These are phyloP conservation scores for Blastobotrys peoriensis DNA, from an alignment of 805 yeast species.

Conservation along the genomic window DNA sequence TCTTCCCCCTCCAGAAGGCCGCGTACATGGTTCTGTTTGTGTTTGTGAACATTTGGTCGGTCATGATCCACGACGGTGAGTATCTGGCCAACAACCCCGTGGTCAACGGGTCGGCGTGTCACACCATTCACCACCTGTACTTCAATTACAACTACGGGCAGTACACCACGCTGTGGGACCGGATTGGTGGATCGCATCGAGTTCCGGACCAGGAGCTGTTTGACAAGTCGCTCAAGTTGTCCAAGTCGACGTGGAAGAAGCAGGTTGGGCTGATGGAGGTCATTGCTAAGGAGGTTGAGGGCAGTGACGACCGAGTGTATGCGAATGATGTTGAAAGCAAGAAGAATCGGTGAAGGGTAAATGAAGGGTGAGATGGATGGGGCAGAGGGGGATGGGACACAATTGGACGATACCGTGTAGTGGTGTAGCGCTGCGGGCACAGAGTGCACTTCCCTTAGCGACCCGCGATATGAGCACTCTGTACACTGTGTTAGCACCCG, in stretches of 20 bases:
- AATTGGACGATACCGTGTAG: too few relatives aligned
- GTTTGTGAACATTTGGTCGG: slow-evolving; percentile 96
- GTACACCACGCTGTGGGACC: slow-evolving; percentile 97
- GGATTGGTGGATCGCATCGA: slow-evolving; percentile 90
- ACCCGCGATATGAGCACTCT: too few relatives aligned
- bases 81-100: slow-evolving; percentile 89
- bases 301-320: slow-evolving; percentile 68
- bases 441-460: too few relatives aligned
- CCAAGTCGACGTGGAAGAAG: slow-evolving; percentile 56
- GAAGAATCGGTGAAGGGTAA: slow-evolving; percentile 3
- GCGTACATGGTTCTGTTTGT: slow-evolving; percentile 77
- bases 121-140: slow-evolving; percentile 92
- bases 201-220: slow-evolving; percentile 85
- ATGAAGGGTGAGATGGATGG: too few relatives aligned
- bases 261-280: slow-evolving; percentile 72
- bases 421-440: too few relatives aligned
- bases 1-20: slow-evolving; percentile 88
- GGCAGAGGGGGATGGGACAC: too few relatives aligned
- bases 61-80: slow-evolving; percentile 97
- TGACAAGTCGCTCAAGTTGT: slow-evolving; percentile 53
- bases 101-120: slow-evolving; percentile 97
- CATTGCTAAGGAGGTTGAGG: slow-evolving; percentile 76
- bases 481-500: too few relatives aligned
- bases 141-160: slow-evolving; percentile 98
- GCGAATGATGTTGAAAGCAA: slow-evolving; percentile 29